Conservation (phyloP, 371 early-diverging fungal species). For the Lichtheimia ramosa region DNA sequence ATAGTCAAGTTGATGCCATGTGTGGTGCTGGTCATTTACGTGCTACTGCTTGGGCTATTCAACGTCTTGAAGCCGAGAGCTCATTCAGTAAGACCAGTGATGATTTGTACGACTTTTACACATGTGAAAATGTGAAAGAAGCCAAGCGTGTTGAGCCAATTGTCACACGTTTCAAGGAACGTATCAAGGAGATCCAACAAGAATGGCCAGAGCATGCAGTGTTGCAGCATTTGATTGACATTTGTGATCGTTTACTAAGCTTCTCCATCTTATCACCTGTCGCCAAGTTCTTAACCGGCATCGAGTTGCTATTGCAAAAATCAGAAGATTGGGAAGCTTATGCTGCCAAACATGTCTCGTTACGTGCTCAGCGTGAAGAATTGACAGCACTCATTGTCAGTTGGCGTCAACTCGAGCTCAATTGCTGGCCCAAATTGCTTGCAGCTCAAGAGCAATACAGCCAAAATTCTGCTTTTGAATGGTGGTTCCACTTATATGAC, state of each 20-base stretch:
- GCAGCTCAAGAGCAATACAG: conserved; percentile 75
- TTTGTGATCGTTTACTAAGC: conserved; percentile 69
- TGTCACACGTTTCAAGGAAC: conserved; percentile 62
- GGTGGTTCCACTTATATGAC: conserved; percentile 91
- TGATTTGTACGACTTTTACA: conserved; percentile 86
- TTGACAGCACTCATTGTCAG: conserved; percentile 74
- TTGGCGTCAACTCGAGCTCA: conserved; percentile 93
- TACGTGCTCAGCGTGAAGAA: conserved; percentile 73
- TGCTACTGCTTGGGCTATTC: conserved; percentile 27
- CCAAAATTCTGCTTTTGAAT: conserved; percentile 62
- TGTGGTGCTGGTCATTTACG: conserved; percentile 41
- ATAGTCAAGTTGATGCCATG: conserved; percentile 19
- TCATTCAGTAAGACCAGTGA: conserved; percentile 40
- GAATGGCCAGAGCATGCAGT: conserved; percentile 94
- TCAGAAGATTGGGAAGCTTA: conserved; percentile 95
- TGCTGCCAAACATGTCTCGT: conserved; percentile 81
- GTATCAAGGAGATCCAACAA: conserved; percentile 44
- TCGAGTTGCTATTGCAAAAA: conserved; percentile 85
- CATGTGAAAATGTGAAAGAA: conserved; percentile 76
- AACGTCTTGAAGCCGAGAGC: conserved; percentile 37
- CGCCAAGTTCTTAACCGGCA: conserved; percentile 86
- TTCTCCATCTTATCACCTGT: conserved; percentile 86
- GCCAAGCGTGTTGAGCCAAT: conserved; percentile 68
- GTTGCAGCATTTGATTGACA: conserved; percentile 68
- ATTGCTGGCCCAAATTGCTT: conserved; percentile 88